Base-by-base conservation (phyloP, 2,329 filamentous ascomycete genomes). In the Aschersonia sp. region DNA sequence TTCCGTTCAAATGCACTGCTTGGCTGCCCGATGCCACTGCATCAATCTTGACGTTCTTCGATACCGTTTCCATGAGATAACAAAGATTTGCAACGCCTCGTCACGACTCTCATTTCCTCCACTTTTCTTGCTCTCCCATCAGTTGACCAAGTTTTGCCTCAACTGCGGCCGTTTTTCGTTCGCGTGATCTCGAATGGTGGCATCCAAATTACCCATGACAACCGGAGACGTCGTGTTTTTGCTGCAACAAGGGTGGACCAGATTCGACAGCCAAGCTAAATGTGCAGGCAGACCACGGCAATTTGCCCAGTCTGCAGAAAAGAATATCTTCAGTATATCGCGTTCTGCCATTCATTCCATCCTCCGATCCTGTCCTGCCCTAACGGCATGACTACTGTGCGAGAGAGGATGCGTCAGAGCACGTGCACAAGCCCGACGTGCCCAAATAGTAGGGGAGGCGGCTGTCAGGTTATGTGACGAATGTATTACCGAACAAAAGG, bases 301-400 rank as follows among this genome's bases (percentile, higher is more conserved):
- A 63, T 69, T 60, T 79, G 76, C 69, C 71, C 70, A 66, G 74
- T 73, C 57, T 79, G 75, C 68, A 68, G 74, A 66, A 77, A 75
- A 63, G 65, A 68, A 54, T 77, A 78, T 60, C 67, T 79, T 56
- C 60, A 76, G 58, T 78, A 72, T 66, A 70, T 79, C 63, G 66
- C 70, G 55, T 77, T 79, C 55, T 79, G 76, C 56, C 63, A 63
- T 52, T 56, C 66, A 45, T 74, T 69, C 52, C 72, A 70, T 53
- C 72, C 72, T 40, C 72, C 73, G 31, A 54, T 70, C 47, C 41
- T 71, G 54, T 52, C 51, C 47, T 79, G 75, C 54, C 72, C 70
- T n/a, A 54, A 52, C 47, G 73, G 71, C 46, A 66, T 63, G 51
- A 51, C 51, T 40, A 56, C 67, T 43, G 53, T 62, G 49, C 59